A percentile compares a stretch with the other conserved stretches of the same genome.
Evolutionary conservation across 352 stramenopile species (phyloP).

Genomic region (Globisporangium cederbergense): DNA sequence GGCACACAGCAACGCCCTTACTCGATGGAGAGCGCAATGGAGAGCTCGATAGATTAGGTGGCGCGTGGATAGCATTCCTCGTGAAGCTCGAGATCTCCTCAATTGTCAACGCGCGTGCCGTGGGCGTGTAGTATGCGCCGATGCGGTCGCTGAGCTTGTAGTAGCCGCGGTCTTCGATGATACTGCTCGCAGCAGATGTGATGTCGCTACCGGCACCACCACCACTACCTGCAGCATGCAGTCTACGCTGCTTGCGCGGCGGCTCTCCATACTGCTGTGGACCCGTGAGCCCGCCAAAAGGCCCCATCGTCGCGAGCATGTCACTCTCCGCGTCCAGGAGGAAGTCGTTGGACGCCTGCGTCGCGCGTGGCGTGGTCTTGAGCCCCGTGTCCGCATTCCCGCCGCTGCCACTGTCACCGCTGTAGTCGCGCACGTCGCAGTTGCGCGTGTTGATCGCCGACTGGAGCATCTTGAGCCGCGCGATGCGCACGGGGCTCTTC

Average conservation of each 20-base stretch:
- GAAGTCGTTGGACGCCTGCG: slow-evolving; percentile 16
- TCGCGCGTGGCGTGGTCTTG: slow-evolving; percentile 6
- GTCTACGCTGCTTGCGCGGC: slow-evolving; percentile 29
- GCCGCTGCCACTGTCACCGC: neutral
- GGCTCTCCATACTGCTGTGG: slow-evolving; percentile 21
- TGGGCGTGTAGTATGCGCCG: slow-evolving; percentile 69
- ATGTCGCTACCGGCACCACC: neutral
- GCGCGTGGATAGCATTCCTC: slow-evolving; percentile 40
- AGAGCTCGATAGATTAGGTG: slow-evolving; percentile 36
- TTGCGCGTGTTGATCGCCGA: slow-evolving; percentile 78
- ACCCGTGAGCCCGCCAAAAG: slow-evolving; percentile 64
- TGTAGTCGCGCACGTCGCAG: slow-evolving; percentile 56
- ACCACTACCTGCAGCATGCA: slow-evolving; percentile 18
- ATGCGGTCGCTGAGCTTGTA: slow-evolving; percentile 84
- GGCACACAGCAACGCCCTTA: slow-evolving; percentile 44
- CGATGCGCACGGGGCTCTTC: slow-evolving; percentile 71
- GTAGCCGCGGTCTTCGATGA: slow-evolving; percentile 64
- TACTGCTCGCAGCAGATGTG: slow-evolving; percentile 9
- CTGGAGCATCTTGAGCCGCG: slow-evolving; percentile 80
- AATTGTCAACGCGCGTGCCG: slow-evolving; percentile 56
- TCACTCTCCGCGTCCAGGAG: slow-evolving; percentile 31
- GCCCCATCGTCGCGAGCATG: slow-evolving; percentile 67
- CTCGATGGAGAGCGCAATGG: slow-evolving; percentile 36
- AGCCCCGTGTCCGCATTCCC: neutral
- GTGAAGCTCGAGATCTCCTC: slow-evolving; percentile 71